Conservation (phyloP, 2,329 filamentous ascomycete species). For the Venturia oleaginea region DNA sequence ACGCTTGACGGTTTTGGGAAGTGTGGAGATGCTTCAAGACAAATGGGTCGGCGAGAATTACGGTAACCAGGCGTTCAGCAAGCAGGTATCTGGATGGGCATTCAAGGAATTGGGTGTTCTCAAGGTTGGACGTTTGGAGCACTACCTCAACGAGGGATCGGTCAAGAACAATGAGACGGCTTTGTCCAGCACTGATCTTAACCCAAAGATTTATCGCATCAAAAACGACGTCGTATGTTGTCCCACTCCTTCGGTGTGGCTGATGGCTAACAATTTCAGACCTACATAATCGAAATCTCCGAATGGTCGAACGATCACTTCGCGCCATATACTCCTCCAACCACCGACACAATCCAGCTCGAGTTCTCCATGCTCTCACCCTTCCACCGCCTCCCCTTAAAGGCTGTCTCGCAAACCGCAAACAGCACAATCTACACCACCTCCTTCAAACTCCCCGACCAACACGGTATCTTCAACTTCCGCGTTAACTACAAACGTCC, state of each 20-base stretch:
- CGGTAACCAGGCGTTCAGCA: slow-evolving; percentile 76
- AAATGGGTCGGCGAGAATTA: slow-evolving; percentile 77
- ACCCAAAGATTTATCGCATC: slow-evolving; percentile 85
- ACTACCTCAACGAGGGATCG: slow-evolving; percentile 53
- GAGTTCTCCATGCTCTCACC: slow-evolving; percentile 99
- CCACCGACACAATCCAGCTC: slow-evolving; percentile 71
- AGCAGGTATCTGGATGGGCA: slow-evolving; percentile 82
- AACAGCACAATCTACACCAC: slow-evolving; percentile 66
- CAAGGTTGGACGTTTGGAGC: slow-evolving; percentile 72
- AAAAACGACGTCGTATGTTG: slow-evolving; percentile 89
- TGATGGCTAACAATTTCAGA: slow-evolving; percentile 41
- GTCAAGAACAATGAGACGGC: slow-evolving; percentile 29
- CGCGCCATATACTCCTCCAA: slow-evolving; percentile 61
- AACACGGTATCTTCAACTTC: slow-evolving; percentile 99
- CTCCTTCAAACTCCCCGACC: slow-evolving; percentile 79
- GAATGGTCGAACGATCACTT: slow-evolving; percentile 72
- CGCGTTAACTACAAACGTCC: slow-evolving; percentile 93
- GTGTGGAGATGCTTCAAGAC: slow-evolving; percentile 78
- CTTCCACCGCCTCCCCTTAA: slow-evolving; percentile 78
- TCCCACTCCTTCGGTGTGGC: neutral
- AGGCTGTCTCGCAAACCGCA: slow-evolving; percentile 43
- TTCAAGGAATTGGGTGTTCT: slow-evolving; percentile 92
- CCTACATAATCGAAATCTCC: slow-evolving; percentile 80
- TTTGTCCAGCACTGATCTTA: slow-evolving; percentile 40
- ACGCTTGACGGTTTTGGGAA: slow-evolving; percentile 75